Percentiles rank a stretch among this genome's conserved stretches.
phyloP scores from a whole-genome alignment of 2,329 filamentous ascomycete species.

The Kalaharituber pfeilii region DNA sequence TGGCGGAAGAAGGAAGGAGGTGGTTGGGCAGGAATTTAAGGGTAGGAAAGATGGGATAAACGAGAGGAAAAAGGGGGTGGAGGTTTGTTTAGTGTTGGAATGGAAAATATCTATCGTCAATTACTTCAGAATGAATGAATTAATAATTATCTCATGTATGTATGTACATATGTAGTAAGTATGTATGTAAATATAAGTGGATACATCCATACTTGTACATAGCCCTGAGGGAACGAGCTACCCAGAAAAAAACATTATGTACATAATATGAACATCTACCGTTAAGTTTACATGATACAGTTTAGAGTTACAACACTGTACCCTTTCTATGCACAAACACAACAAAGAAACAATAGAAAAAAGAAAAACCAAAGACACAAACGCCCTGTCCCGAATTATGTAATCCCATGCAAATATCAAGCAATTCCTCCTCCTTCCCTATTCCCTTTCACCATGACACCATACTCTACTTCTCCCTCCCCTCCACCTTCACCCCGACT shows the following conservation, averaged over 20 bases:
- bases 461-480: neutral
- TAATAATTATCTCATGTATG: neutral
- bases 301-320: neutral
- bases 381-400: neutral
- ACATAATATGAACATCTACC: neutral
- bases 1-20: neutral
- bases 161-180: neutral
- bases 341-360: neutral
- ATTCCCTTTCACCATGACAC: constrained; percentile 11
- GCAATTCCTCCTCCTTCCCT: constrained; percentile 4
- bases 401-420: neutral
- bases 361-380: neutral
- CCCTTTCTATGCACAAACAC: neutral
- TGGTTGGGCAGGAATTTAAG: neutral
- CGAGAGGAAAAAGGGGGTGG: neutral
- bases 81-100: neutral
- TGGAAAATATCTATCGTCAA: neutral
- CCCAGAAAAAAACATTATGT: neutral
- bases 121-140: neutral
- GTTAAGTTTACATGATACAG: neutral
- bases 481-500: neutral
- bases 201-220: neutral
- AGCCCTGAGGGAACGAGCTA: neutral
- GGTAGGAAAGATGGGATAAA: neutral
- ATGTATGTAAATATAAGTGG: neutral